Evolutionary conservation across 495 filamentous ascomycete genomes (phyloP), one percentile per base, ranked within the genome.

Genomic region (Trypethelium eluteriae): DNA sequence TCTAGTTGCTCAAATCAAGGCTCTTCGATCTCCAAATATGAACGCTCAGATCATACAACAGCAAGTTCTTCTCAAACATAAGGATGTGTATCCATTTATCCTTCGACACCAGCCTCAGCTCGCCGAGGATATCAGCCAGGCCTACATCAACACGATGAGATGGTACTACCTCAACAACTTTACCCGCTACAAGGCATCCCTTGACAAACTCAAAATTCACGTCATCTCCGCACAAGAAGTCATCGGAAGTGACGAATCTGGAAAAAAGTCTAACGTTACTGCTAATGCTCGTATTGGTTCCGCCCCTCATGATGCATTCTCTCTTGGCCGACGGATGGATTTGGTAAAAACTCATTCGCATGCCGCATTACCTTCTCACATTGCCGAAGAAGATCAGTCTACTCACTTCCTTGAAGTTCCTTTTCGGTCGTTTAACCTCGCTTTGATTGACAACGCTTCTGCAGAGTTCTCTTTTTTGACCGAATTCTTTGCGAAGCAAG

Each of bases 91-190:
- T 76, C 81, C 83, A 38, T 98, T 97, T 73, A 82, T 98, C 41
- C 84, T 86, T 47, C 85, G 83, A 67, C 88, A 91, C 66, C 92
- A 98, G 70, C 79, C 87, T 1, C 79, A 84, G 36, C 83, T 98
- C 5, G 89, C 90, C 2, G 88, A 90, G 44, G 89, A 97, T 73
- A 96, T 98, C 69, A 85, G 85, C 25, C 90, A 93, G 77, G 94
- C 94, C 6, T 98, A 98, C 70, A 87, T 96, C 76, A 96, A 97
- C 77, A 98, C 94, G 7, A 97, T 98, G 93, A 85, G 92, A 56
- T 98, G 94, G 94, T 98, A 98, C 71, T 98, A 98, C 72, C 78
- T 86, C 47, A 93, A 88, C 67, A 88, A 97, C 75, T 98, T 98
- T 74, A 88, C 85, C 3, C 89, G 93, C 18, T 98, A 98, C 74